Evolutionary conservation across 108 stramenopile species (phyloP).

Genomic region (Cyclotella distinguenda): DNA sequence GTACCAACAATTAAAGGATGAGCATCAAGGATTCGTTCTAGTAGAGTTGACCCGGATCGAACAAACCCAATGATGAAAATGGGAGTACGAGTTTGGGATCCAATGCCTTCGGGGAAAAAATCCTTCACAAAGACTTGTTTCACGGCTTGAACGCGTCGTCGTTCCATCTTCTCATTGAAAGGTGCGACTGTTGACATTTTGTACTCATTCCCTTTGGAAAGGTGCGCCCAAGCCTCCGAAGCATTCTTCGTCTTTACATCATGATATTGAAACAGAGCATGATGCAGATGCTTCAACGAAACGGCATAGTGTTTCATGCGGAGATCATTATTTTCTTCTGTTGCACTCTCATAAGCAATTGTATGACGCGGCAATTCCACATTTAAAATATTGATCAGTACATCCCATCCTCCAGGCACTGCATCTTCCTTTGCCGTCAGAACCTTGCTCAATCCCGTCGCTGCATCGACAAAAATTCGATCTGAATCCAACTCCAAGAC

Average conservation of each 20-base stretch:
- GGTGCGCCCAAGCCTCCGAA: constrained; percentile 64
- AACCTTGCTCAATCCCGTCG: constrained; percentile 66
- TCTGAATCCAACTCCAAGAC: constrained; percentile 57
- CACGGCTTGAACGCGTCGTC: constrained; percentile 50
- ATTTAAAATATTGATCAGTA: constrained; percentile 39
- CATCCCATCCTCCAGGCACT: constrained; percentile 59
- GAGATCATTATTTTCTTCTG: constrained; percentile 10
- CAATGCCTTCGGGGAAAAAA: constrained; percentile 70
- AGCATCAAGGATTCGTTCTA: constrained; percentile 83
- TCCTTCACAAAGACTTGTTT: constrained; percentile 64
- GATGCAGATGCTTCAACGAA: constrained; percentile 65
- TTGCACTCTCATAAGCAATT: constrained; percentile 11
- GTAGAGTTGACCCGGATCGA: constrained; percentile 79
- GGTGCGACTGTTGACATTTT: constrained; percentile 65
- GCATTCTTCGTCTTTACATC: constrained; percentile 74
- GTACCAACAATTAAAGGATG: constrained; percentile 84
- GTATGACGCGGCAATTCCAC: constrained; percentile 41
- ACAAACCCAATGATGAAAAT: constrained; percentile 91
- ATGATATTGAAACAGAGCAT: constrained; percentile 76
- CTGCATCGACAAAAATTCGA: constrained; percentile 57
- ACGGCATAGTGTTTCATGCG: constrained; percentile 41
- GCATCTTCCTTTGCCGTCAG: constrained; percentile 67
- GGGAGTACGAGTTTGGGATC: constrained; percentile 57
- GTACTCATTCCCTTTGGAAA: constrained; percentile 58
- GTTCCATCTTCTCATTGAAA: constrained; percentile 55